Percentiles rank a stretch among this genome's conserved stretches.
Evolutionary conservation across 345 rosid species (phyloP).

Genomic region (Citrus glauca): DNA sequence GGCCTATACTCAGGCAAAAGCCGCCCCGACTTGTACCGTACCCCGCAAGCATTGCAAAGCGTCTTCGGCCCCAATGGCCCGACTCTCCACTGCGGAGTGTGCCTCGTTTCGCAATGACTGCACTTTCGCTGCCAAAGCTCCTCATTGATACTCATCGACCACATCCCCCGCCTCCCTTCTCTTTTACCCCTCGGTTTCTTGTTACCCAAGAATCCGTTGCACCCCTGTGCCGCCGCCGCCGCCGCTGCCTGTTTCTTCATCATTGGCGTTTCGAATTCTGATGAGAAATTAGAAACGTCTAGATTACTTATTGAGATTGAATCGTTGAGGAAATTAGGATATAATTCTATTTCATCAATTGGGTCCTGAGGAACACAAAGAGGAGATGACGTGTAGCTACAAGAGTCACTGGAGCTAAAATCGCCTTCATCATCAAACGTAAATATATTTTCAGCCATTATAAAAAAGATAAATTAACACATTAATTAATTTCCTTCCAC

Average conservation of each 20-base stretch:
- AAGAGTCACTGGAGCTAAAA: not conserved
- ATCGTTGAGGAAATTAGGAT: not conserved
- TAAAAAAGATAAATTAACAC: too few relatives aligned
- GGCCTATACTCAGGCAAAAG: not conserved
- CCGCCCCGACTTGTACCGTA: not conserved
- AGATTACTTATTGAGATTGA: not conserved
- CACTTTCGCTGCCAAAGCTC: not conserved
- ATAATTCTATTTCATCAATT: not conserved
- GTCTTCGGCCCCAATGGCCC: not conserved
- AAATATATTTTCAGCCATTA: not conserved
- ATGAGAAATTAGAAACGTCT: not conserved
- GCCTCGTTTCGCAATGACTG: not conserved
- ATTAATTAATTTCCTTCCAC: not conserved
- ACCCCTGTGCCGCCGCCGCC: not conserved
- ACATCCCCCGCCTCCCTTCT: not conserved
- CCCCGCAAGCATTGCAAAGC: not conserved
- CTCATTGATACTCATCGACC: not conserved
- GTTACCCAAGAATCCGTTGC: not conserved
- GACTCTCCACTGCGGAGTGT: not conserved
- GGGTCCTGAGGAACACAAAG: not conserved
- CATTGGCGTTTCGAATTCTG: not conserved
- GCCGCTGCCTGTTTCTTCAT: not conserved
- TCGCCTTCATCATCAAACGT: not conserved
- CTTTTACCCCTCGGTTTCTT: not conserved
- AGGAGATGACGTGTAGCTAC: not conserved